These are phyloP conservation scores for Russula sp. DNA, from an alignment of 768 basidiomycete genomes.

Conservation along the genomic window DNA sequence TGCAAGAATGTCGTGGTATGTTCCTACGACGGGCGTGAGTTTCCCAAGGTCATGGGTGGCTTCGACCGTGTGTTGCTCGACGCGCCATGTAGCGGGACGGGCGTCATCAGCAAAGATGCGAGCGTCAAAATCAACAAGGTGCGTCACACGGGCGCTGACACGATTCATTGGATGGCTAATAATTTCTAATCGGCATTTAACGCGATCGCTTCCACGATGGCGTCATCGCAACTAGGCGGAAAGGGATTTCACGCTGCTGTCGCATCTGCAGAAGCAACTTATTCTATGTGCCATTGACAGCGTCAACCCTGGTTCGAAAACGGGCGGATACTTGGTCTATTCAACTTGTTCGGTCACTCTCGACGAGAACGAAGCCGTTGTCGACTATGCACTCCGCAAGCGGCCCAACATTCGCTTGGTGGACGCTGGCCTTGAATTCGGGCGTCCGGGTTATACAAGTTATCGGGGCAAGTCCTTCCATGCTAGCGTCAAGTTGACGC, in stretches of 20 bases:
- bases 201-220: background rate
- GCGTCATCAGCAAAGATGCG: constrained; percentile 95
- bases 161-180: background rate
- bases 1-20: constrained; percentile 98
- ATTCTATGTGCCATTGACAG: constrained; percentile 98
- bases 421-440: constrained; percentile 89
- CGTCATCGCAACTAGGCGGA: constrained; percentile 53
- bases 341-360: constrained; percentile 98
- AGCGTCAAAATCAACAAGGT: constrained; percentile 99
- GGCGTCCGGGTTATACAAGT: constrained; percentile 82
- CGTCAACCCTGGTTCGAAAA: constrained; percentile 80
- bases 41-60: constrained; percentile 98
- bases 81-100: constrained; percentile 96
- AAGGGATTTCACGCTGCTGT: constrained; percentile 92
- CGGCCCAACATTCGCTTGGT: constrained; percentile 90
- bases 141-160: constrained; percentile 24
- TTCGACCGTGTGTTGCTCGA: constrained; percentile 97
- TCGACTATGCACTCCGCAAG: constrained; percentile 95
- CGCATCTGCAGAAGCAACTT: constrained; percentile 96
- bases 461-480: constrained; percentile 90
- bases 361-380: constrained; percentile 97
- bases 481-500: constrained; percentile 69
- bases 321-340: constrained; percentile 93
- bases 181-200: constrained; percentile 3
- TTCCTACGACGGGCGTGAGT: constrained; percentile 95